A percentile compares a stretch with the other conserved stretches of the same genome.
phyloP scores from a whole-genome alignment of 768 basidiomycete genomes.

The Tulasnella sp. region DNA sequence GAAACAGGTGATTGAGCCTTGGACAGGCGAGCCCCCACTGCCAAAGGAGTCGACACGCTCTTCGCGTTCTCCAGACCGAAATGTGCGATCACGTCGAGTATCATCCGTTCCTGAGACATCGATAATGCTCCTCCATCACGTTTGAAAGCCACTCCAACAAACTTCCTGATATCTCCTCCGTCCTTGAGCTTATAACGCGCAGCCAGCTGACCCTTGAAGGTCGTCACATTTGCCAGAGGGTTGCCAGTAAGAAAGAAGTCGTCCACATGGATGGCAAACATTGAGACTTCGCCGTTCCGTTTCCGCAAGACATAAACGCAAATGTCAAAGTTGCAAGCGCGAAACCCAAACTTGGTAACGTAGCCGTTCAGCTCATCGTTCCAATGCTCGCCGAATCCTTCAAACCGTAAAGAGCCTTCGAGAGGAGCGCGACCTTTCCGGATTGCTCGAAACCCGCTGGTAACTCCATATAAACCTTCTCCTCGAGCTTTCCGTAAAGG shows the following conservation, averaged over 20 bases:
- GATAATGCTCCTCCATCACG: not conserved
- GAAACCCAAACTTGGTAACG: not conserved
- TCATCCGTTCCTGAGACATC: not conserved
- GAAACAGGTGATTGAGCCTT: not conserved
- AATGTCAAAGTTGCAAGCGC: not conserved
- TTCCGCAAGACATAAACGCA: not conserved
- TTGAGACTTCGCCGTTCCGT: not conserved
- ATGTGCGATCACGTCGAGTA: not conserved
- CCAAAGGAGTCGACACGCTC: not conserved
- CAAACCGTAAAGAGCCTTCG: slow-evolving; percentile 27
- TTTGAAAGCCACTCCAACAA: not conserved
- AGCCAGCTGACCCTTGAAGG: not conserved
- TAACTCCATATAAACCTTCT: slow-evolving; percentile 29
- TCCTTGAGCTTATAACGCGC: not conserved
- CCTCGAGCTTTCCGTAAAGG: slow-evolving; percentile 30
- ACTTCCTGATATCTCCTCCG: not conserved
- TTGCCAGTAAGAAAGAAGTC: not conserved
- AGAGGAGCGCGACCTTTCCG: slow-evolving; percentile 15
- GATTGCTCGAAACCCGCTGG: slow-evolving; percentile 12
- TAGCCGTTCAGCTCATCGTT: slow-evolving; percentile 25
- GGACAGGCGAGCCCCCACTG: not conserved
- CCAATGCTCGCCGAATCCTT: slow-evolving; percentile 28
- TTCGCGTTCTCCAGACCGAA: not conserved
- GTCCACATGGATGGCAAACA: slow-evolving; percentile 16
- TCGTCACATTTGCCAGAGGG: not conserved